Conservation (phyloP, 352 stramenopile species). For the Pythium chondricola region DNA sequence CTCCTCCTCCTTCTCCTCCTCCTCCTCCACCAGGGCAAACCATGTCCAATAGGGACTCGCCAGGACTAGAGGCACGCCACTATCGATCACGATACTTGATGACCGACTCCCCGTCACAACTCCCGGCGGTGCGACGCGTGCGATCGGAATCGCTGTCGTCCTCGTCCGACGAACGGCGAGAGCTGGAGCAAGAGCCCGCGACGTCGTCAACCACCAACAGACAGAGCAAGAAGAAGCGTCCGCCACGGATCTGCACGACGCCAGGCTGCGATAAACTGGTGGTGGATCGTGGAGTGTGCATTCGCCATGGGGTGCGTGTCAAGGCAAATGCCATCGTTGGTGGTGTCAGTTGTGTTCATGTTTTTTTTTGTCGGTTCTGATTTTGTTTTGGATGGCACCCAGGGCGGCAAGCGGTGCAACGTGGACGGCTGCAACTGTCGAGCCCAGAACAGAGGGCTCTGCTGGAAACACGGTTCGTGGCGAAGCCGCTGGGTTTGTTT, state of each 20-base stretch:
- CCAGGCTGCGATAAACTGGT: constrained; percentile 50
- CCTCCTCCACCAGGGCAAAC: too few relatives aligned
- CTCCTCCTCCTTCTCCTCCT: too few relatives aligned
- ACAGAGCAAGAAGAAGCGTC: constrained; percentile 35
- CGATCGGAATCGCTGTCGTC: too few relatives aligned
- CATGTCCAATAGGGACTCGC: too few relatives aligned
- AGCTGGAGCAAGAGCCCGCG: too few relatives aligned
- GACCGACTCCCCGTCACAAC: too few relatives aligned
- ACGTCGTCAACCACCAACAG: too few relatives aligned
- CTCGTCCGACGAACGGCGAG: too few relatives aligned
- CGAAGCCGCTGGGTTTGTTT: background rate
- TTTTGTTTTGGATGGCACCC: background rate
- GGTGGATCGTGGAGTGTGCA: constrained; percentile 37
- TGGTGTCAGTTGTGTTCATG: background rate
- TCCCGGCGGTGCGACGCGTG: too few relatives aligned
- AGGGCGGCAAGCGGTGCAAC: constrained; percentile 44
- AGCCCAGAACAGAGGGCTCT: constrained; percentile 47
- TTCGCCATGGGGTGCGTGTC: constrained; percentile 16
- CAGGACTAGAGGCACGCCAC: too few relatives aligned
- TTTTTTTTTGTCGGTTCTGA: constrained; percentile 3
- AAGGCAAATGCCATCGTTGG: constrained; percentile 1
- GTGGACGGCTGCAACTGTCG: constrained; percentile 45
- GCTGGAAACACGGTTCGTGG: constrained; percentile 37
- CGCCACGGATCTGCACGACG: constrained; percentile 37
- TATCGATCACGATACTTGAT: too few relatives aligned